Conservation (phyloP, 2,329 filamentous ascomycete species). For the Venturia asperata region DNA sequence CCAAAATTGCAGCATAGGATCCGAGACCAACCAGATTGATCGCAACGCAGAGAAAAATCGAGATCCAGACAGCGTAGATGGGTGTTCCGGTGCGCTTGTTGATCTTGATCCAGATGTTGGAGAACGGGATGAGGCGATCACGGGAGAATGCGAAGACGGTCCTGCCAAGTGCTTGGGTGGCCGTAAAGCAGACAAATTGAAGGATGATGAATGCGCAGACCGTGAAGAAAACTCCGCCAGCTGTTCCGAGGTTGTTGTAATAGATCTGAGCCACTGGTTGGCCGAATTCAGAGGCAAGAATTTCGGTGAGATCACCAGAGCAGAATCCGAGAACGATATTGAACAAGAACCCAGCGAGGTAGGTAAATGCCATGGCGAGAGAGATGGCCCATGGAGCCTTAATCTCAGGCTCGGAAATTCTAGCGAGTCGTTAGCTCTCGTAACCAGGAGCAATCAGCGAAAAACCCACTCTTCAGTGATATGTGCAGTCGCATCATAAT, state of each 20-base stretch:
- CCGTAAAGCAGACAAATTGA: constrained; percentile 53
- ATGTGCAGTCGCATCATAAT: constrained; percentile 43
- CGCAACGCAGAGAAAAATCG: constrained; percentile 46
- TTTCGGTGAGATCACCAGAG: constrained; percentile 46
- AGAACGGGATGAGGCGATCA: constrained; percentile 45
- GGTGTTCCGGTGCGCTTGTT: constrained; percentile 45
- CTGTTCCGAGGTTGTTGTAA: constrained; percentile 50
- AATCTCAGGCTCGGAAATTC: constrained; percentile 42
- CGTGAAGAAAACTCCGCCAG: constrained; percentile 48
- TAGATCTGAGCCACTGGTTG: constrained; percentile 54
- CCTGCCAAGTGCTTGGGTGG: constrained; percentile 47
- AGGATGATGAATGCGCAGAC: constrained; percentile 52
- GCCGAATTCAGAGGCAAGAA: constrained; percentile 40
- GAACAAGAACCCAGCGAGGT: constrained; percentile 49
- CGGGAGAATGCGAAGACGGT: constrained; percentile 51
- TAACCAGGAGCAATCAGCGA: neutral
- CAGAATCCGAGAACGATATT: constrained; percentile 53
- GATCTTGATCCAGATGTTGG: constrained; percentile 44
- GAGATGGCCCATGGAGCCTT: constrained; percentile 52
- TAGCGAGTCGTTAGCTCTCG: neutral
- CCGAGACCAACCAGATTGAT: constrained; percentile 55
- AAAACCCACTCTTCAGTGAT: constrained; percentile 21
- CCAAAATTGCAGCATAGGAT: constrained; percentile 46
- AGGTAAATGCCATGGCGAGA: constrained; percentile 50
- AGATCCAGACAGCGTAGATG: constrained; percentile 50